phyloP scores from a whole-genome alignment of 768 basidiomycete species.

The Tylopilus rubrobrunneus region DNA sequence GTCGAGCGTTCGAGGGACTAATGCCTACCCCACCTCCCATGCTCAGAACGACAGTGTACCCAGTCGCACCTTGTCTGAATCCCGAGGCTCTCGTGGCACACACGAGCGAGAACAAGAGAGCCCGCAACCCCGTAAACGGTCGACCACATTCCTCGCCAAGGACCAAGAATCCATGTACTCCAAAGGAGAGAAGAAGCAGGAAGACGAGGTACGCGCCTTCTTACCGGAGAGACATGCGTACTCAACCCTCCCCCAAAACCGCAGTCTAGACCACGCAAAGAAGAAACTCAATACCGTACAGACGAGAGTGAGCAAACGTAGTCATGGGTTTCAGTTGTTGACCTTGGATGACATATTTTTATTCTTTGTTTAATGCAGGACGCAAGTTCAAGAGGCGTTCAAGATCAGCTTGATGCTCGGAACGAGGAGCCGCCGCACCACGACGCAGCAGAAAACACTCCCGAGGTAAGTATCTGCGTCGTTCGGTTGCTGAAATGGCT shows the following conservation, averaged over 20 bases:
- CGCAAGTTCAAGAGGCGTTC: too few species aligned
- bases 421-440: too few species aligned
- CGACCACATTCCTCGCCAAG: not conserved
- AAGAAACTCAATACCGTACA: not conserved
- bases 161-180: not conserved
- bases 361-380: too few species aligned
- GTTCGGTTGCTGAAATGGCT: too few species aligned
- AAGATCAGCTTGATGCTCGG: too few species aligned
- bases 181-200: not conserved
- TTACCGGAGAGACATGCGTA: too few species aligned
- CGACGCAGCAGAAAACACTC: too few species aligned
- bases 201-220: slow-evolving; percentile 3
- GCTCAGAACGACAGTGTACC: not conserved
- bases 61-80: not conserved
- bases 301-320: too few species aligned
- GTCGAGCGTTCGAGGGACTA: not conserved
- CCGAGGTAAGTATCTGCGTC: too few species aligned
- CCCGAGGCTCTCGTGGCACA: not conserved
- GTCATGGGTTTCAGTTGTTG: too few species aligned
- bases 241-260: not conserved
- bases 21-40: not conserved
- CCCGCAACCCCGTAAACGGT: not conserved
- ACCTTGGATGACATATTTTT: too few species aligned
- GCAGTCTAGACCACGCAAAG: slow-evolving; percentile 1
- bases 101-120: not conserved